phyloP scores from a whole-genome alignment of 139 green algal species.

The Chlorella sp. region DNA sequence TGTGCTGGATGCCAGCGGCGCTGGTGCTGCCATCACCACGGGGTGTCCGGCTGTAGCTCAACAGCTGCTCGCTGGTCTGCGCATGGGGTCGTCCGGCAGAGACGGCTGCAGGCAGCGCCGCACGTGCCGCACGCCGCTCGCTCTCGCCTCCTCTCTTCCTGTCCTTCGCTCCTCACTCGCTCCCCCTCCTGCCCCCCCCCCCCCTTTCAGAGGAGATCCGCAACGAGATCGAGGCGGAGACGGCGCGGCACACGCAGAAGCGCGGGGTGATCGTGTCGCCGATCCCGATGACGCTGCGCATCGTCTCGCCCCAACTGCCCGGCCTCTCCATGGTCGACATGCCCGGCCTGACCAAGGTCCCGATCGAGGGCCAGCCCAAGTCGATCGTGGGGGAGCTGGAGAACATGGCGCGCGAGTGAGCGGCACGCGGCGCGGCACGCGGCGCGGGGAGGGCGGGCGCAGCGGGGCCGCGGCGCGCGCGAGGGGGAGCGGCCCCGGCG shows the following conservation, averaged over 20 bases:
- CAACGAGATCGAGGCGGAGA: constrained; percentile 93
- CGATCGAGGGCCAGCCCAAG: constrained; percentile 93
- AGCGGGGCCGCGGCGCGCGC: no score
- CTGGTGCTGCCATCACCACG: no score
- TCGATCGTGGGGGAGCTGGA: constrained; percentile 95
- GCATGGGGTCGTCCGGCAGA: no score
- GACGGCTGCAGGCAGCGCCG: no score
- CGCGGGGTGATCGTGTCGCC: constrained; percentile 82
- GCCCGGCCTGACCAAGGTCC: constrained; percentile 95
- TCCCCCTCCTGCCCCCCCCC: background rate
- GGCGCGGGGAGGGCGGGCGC: no score
- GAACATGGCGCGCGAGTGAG: constrained; percentile 90
- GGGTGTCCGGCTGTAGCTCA: no score
- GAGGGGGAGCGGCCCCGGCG: no score
- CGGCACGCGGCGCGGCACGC: no score
- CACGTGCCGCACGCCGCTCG: no score
- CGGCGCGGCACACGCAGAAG: constrained; percentile 74
- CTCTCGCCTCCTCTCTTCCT: no score
- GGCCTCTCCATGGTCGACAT: constrained; percentile 97
- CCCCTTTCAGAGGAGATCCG: constrained; percentile 72
- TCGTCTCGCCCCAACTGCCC: constrained; percentile 88
- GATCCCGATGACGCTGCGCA: constrained; percentile 92
- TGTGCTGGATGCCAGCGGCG: no score
- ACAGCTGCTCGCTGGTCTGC: no score
- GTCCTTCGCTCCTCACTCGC: background rate